phyloP scores from a whole-genome alignment of 1,139 yeast genomes.

The Candida buenavistaensis region DNA sequence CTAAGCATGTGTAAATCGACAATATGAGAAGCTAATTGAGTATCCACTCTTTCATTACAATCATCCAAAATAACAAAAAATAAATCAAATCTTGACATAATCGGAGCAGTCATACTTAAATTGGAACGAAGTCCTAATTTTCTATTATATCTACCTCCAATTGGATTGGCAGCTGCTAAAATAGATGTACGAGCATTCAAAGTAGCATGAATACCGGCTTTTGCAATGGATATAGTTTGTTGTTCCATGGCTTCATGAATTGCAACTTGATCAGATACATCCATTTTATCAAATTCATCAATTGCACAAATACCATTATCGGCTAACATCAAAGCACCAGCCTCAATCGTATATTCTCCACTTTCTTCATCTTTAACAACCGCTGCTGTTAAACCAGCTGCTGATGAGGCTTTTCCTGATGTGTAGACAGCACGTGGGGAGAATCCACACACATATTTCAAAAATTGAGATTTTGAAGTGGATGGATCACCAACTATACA shows the following conservation, averaged over 20 bases:
- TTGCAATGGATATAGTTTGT: slow-evolving; percentile 96
- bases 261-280: slow-evolving; percentile 92
- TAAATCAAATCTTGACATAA: slow-evolving; percentile 96
- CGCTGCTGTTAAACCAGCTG: slow-evolving; percentile 98
- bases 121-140: slow-evolving; percentile 83
- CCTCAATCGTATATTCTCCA: slow-evolving; percentile 96
- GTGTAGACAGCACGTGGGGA: slow-evolving; percentile 96
- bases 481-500: slow-evolving; percentile 99
- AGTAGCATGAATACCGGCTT: slow-evolving; percentile 98
- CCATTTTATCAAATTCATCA: slow-evolving; percentile 99
- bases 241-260: slow-evolving; percentile 99
- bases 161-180: slow-evolving; percentile 96
- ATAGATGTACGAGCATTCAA: slow-evolving; percentile 94
- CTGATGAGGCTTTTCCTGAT: slow-evolving; percentile 97
- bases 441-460: slow-evolving; percentile 89
- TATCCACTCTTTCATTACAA: slow-evolving; percentile 87
- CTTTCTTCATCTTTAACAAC: slow-evolving; percentile 97
- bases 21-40: slow-evolving; percentile 87
- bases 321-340: slow-evolving; percentile 98
- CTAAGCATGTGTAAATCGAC: slow-evolving; percentile 90
- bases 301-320: slow-evolving; percentile 98
- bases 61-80: slow-evolving; percentile 95
- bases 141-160: slow-evolving; percentile 92
- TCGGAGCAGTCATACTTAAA: slow-evolving; percentile 97
- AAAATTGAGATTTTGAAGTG: slow-evolving; percentile 93